phyloP scores from a whole-genome alignment of 495 filamentous ascomycete genomes.

The Penicillium dipodomyicola region DNA sequence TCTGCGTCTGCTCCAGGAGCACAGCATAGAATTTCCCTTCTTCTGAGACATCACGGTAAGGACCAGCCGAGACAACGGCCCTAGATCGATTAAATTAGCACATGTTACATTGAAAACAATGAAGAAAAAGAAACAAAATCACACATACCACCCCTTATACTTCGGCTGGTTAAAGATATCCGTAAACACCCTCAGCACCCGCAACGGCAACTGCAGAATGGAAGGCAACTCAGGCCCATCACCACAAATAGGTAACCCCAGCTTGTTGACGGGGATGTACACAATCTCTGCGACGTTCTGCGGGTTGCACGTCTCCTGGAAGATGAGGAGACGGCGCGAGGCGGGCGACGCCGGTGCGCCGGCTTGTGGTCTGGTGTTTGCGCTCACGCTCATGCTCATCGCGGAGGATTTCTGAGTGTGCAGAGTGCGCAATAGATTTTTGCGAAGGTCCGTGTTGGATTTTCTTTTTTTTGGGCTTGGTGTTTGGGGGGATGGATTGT shows the following conservation, averaged over 20 bases:
- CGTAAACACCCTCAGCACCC: conserved; percentile 41
- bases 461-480: conserved; percentile 3
- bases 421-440: neutral
- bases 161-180: conserved; percentile 47
- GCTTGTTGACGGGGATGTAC: conserved; percentile 45
- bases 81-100: conserved; percentile 20
- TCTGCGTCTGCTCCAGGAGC: conserved; percentile 34
- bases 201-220: conserved; percentile 41
- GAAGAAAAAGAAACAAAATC: too few species aligned
- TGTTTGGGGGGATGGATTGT: neutral
- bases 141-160: conserved; percentile 47
- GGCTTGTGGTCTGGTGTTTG: neutral
- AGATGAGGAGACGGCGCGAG: conserved; percentile 37
- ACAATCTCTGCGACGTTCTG: conserved; percentile 30
- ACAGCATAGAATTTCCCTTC: conserved; percentile 47
- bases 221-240: conserved; percentile 38
- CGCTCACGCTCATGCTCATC: conserved; percentile 8
- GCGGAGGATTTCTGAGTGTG: conserved; percentile 2
- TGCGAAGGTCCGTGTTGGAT: conserved; percentile 9
- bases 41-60: conserved; percentile 41
- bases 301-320: conserved; percentile 39
- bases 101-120: too few species aligned
- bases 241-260: conserved; percentile 42
- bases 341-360: conserved; percentile 2
- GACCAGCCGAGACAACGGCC: conserved; percentile 40